Conservation (phyloP, 2,329 filamentous ascomycete genomes). For the Scolecobasidium constrictum region DNA sequence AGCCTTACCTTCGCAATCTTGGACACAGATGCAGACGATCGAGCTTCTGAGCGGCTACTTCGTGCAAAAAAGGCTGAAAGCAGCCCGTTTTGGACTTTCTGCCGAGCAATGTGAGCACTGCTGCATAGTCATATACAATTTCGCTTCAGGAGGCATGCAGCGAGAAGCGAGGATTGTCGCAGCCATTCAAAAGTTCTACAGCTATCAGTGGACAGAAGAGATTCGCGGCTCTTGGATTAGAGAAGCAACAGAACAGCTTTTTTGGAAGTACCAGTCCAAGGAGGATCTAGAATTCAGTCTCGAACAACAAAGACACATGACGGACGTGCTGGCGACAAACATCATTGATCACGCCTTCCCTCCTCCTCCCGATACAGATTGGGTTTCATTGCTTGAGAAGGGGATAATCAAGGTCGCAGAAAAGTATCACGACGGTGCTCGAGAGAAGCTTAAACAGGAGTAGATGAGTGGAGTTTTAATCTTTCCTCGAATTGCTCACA, state of each 20-base stretch:
- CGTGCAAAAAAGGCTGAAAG: not conserved
- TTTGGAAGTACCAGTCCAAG: not conserved
- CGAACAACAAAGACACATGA: not conserved
- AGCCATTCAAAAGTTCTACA: constrained; percentile 1
- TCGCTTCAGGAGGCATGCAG: not conserved
- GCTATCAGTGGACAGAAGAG: not conserved
- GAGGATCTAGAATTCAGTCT: not conserved
- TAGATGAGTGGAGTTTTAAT: no score
- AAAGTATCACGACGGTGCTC: not conserved
- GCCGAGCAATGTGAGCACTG: not conserved
- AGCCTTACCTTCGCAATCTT: no score
- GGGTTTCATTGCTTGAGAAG: not conserved
- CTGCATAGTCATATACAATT: not conserved
- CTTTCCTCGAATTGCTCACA: no score
- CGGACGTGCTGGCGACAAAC: not conserved
- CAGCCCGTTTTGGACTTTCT: not conserved
- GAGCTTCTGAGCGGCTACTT: not conserved
- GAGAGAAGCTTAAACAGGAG: not conserved
- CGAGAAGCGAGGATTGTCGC: not conserved
- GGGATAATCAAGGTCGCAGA: not conserved
- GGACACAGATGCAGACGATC: not conserved
- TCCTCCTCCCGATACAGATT: not conserved
- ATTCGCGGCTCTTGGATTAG: not conserved
- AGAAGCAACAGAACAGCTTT: not conserved
- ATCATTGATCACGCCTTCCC: not conserved